Conservation (phyloP, 331 rosid genomes). For the Malus hybrid region DNA sequence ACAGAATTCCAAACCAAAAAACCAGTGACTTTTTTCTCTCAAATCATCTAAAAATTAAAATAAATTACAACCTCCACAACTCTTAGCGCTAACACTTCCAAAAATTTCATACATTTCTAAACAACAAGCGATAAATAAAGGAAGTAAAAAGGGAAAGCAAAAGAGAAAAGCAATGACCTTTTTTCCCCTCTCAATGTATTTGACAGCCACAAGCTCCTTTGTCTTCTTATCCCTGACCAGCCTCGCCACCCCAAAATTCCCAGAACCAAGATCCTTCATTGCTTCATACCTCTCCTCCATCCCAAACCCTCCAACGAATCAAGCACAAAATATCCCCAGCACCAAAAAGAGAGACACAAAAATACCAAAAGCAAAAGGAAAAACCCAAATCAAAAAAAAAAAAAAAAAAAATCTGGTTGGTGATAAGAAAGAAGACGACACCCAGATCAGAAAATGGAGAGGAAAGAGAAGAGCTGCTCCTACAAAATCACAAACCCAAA, state of each 20-base stretch:
- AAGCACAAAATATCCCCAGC: background rate
- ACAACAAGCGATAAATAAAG: background rate
- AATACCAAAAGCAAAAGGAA: background rate
- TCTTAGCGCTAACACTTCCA: background rate
- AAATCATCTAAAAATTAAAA: background rate
- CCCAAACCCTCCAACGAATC: background rate
- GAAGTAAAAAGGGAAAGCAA: background rate
- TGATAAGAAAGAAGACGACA: background rate
- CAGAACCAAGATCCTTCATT: constrained; percentile 77
- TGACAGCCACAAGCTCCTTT: constrained; percentile 78
- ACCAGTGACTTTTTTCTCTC: background rate
- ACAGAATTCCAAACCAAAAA: background rate
- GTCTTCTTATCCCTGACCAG: constrained; percentile 77
- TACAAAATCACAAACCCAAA: background rate
- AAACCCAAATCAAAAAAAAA: background rate
- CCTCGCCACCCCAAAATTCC: constrained; percentile 79
- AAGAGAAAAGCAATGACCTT: constrained; percentile 36
- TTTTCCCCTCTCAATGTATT: constrained; percentile 75
- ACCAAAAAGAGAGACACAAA: background rate
- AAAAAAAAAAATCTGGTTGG: background rate
- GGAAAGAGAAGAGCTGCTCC: background rate
- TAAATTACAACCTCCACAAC: background rate
- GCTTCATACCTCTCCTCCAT: constrained; percentile 79
- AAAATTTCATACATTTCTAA: background rate
- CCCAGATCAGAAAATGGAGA: background rate